Conservation (phyloP, 768 basidiomycete genomes). For the Lactarius akahatsu region DNA sequence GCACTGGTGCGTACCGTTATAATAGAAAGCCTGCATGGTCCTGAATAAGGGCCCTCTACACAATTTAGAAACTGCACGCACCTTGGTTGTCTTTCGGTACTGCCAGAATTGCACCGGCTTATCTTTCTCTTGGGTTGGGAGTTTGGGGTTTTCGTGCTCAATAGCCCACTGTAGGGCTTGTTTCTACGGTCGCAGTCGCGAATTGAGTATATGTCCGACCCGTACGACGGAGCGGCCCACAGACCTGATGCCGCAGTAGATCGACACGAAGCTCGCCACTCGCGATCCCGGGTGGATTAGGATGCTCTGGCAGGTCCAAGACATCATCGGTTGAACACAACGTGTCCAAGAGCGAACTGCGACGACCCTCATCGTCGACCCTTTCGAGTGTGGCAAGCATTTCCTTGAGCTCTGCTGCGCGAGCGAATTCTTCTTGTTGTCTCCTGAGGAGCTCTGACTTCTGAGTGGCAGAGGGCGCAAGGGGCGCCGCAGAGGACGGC, state of each 20-base stretch:
- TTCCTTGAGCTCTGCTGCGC: constrained; percentile 64
- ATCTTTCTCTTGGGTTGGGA: constrained; percentile 67
- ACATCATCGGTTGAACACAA: constrained; percentile 70
- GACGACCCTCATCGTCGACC: constrained; percentile 73
- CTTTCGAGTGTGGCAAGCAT: constrained; percentile 69
- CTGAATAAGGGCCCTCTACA: not conserved
- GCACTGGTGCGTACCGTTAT: constrained; percentile 52
- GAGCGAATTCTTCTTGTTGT: constrained; percentile 53
- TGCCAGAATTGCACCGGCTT: constrained; percentile 91
- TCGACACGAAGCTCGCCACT: constrained; percentile 69
- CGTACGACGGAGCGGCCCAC: not conserved
- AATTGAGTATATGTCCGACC: not conserved
- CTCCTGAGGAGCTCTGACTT: constrained; percentile 41
- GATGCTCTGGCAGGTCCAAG: constrained; percentile 65
- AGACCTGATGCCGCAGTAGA: constrained; percentile 79
- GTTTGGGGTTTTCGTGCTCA: constrained; percentile 69
- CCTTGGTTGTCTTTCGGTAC: constrained; percentile 57
- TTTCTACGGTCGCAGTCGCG: constrained; percentile 42
- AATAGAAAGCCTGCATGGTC: constrained; percentile 55
- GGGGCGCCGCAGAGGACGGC: not conserved
- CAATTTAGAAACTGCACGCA: constrained; percentile 32
- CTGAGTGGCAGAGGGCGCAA: not conserved
- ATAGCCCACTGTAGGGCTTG: constrained; percentile 90
- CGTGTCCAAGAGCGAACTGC: constrained; percentile 67
- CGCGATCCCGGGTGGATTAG: constrained; percentile 66